Percentiles rank a stretch among this genome's conserved stretches.
phyloP scores from a whole-genome alignment of 2,329 filamentous ascomycete species.

The Calycina herbarum region DNA sequence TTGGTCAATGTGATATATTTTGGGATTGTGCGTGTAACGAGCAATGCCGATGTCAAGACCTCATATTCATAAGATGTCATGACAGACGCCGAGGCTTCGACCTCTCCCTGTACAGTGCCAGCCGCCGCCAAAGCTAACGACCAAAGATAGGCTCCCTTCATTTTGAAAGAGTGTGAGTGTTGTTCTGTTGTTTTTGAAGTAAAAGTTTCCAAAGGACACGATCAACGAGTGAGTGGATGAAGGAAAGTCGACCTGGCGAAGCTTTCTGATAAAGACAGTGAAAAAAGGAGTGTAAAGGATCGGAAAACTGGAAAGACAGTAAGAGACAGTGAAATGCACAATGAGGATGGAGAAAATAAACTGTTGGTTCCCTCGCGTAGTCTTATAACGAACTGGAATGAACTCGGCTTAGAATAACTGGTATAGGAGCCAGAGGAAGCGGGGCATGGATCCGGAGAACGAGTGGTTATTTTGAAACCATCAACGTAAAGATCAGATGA shows the following conservation, averaged over 20 bases:
- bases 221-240: slow-evolving; percentile 7
- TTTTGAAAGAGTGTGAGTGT: slow-evolving; percentile 8
- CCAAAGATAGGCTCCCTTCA: slow-evolving; percentile 13
- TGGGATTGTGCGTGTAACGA: slow-evolving; percentile 5
- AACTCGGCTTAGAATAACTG: neutral
- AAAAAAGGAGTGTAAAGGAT: neutral
- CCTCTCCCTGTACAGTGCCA: neutral
- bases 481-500: neutral
- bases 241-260: slow-evolving; percentile 3
- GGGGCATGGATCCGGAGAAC: slow-evolving; percentile 3
- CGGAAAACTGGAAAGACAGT: neutral
- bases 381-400: slow-evolving; percentile 1
- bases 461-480: slow-evolving; percentile 2
- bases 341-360: neutral
- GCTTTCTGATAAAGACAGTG: neutral
- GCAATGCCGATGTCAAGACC: neutral
- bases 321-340: slow-evolving; percentile 1
- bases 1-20: slow-evolving; percentile 8
- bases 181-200: slow-evolving; percentile 4
- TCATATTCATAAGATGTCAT: slow-evolving; percentile 8
- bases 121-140: slow-evolving; percentile 8
- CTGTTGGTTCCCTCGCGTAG: neutral
- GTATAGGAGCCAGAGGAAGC: neutral
- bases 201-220: neutral
- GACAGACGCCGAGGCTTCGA: neutral